A percentile compares a stretch with the other conserved stretches of the same genome.
Evolutionary conservation across 2,329 filamentous ascomycete genomes (phyloP).

Genomic region (Gaeumannomyces tritici): DNA sequence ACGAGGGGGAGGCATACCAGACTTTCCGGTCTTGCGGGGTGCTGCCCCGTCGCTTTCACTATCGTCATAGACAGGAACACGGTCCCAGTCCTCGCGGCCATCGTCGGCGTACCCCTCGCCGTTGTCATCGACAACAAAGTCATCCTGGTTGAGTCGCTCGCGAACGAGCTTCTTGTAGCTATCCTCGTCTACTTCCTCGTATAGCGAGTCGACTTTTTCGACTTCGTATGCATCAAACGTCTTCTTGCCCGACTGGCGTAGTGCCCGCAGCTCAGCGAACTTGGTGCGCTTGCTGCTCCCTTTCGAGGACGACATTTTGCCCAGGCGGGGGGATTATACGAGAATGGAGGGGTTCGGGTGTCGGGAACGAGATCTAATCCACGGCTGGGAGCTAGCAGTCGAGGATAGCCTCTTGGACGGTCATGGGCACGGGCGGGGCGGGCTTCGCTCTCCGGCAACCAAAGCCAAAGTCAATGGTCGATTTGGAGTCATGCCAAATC

Average conservation of each 20-base stretch:
- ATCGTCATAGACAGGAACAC: conserved; percentile 54
- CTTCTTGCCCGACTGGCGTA: conserved; percentile 85
- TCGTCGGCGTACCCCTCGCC: conserved; percentile 95
- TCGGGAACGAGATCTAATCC: background rate
- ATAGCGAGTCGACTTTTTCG: conserved; percentile 73
- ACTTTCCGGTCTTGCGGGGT: conserved; percentile 39
- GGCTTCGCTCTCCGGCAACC: no score
- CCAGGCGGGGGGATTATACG: background rate
- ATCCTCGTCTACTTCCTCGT: conserved; percentile 94
- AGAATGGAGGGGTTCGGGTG: background rate
- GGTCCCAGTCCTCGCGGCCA: conserved; percentile 89
- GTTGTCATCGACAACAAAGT: conserved; percentile 98
- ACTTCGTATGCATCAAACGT: conserved; percentile 80
- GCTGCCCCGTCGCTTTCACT: conserved; percentile 56
- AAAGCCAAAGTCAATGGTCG: background rate
- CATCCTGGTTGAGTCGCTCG: conserved; percentile 79
- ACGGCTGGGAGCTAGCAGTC: background rate
- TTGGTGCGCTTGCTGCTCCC: conserved; percentile 34
- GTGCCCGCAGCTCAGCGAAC: conserved; percentile 71
- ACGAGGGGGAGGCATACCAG: conserved; percentile 26
- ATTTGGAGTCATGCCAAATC: background rate
- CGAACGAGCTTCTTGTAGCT: conserved; percentile 95
- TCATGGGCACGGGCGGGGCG: background rate
- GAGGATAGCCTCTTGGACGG: background rate
- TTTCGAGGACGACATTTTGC: conserved; percentile 27